phyloP scores from a whole-genome alignment of 2,329 filamentous ascomycete genomes.

The Raffaelea albimanens region DNA sequence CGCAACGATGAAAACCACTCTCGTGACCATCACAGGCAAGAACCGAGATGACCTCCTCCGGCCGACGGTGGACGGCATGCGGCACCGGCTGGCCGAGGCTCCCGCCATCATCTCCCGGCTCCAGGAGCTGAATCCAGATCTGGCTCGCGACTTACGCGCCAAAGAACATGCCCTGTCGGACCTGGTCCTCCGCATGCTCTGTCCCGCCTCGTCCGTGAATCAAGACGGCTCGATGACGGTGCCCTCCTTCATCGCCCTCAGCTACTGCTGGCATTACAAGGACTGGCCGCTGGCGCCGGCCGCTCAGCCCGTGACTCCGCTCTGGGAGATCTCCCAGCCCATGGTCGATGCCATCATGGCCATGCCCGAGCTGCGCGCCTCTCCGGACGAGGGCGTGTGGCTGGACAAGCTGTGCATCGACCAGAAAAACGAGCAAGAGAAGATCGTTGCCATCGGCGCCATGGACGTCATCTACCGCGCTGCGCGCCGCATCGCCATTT shows the following conservation, averaged over 20 bases:
- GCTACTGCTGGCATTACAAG: slow-evolving; percentile 18
- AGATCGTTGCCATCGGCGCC: slow-evolving; percentile 18
- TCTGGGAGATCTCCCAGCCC: slow-evolving; percentile 15
- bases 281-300: slow-evolving; percentile 11
- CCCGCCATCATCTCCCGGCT: no score
- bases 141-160: no score
- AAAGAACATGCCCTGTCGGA: no score
- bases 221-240: no score
- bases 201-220: no score
- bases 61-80: no score
- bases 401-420: slow-evolving; percentile 22
- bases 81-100: no score
- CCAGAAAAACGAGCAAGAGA: slow-evolving; percentile 17
- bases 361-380: neutral
- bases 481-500: slow-evolving; percentile 12
- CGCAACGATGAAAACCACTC: no score
- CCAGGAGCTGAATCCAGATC: no score
- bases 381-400: slow-evolving; percentile 17
- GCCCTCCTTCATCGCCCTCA: slow-evolving; percentile 14
- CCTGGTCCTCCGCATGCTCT: no score
- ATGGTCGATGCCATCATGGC: slow-evolving; percentile 16
- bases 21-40: no score
- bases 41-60: no score
- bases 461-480: slow-evolving; percentile 20
- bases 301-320: slow-evolving; percentile 6